Conservation (phyloP, 2,329 filamentous ascomycete species). For the Penicillium sp. region DNA sequence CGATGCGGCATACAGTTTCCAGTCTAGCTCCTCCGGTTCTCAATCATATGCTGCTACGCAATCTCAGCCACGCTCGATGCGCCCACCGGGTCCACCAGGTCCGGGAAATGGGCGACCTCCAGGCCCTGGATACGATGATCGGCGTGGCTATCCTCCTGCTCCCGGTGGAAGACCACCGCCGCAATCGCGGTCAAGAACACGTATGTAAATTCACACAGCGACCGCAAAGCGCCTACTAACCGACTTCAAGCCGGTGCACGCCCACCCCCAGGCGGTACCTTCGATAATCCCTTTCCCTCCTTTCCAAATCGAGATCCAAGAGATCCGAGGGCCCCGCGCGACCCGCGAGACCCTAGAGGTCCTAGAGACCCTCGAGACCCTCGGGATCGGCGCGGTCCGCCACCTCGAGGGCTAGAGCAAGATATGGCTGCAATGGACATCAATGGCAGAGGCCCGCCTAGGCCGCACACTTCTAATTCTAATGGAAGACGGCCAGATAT, state of each 20-base stretch:
- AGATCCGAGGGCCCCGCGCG: conserved; percentile 1
- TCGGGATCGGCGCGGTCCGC: conserved; percentile 34
- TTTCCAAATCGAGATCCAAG: conserved; percentile 29
- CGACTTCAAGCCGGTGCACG: conserved; percentile 18
- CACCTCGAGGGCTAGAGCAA: conserved; percentile 38
- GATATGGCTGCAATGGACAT: conserved; percentile 43
- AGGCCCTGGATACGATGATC: conserved; percentile 23
- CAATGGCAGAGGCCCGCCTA: conserved; percentile 31
- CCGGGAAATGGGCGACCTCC: conserved; percentile 31
- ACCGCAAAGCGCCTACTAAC: conserved; percentile 9
- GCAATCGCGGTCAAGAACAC: conserved; percentile 32
- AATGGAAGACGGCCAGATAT: conserved; percentile 33
- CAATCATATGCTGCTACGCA: conserved; percentile 29
- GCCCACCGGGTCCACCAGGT: conserved; percentile 31
- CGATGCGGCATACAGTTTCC: conserved; percentile 29
- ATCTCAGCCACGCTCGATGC: conserved; percentile 34
- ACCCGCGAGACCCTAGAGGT: conserved; percentile 22
- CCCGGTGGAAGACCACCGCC: conserved; percentile 33
- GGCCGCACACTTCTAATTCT: conserved; percentile 44
- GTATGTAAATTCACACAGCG: conserved; percentile 29
- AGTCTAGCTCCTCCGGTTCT: conserved; percentile 27
- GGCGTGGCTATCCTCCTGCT: conserved; percentile 27
- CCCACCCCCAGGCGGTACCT: conserved; percentile 42
- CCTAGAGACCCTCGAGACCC: conserved; percentile 32
- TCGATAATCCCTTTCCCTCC: conserved; percentile 53